Conservation (phyloP, 129 eudicot genomes). For the Artemisia tridentata region DNA sequence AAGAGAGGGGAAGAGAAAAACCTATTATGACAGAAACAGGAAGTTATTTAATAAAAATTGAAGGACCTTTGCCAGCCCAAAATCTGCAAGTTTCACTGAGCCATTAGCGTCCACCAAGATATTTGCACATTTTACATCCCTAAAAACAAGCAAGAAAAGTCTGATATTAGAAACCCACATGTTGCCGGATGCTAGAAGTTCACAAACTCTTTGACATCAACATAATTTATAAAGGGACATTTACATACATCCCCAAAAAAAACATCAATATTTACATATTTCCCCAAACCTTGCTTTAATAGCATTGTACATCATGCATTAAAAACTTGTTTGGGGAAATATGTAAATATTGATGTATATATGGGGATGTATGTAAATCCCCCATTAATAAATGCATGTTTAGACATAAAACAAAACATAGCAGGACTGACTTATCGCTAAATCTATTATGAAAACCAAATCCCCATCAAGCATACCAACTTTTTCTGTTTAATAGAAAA, state of each 20-base stretch:
- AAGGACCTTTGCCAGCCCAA: slow-evolving; percentile 96
- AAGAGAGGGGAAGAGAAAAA: slow-evolving; percentile 1
- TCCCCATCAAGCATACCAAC: not conserved
- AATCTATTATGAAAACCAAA: not conserved
- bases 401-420: not conserved
- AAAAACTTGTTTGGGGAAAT: too few relatives aligned
- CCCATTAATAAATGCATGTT: too few relatives aligned
- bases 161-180: slow-evolving; percentile 17
- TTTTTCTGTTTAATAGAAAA: not conserved
- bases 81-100: slow-evolving; percentile 95
- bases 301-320: too few relatives aligned
- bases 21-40: not conserved
- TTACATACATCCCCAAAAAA: too few relatives aligned
- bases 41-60: not conserved
- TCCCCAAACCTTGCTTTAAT: too few relatives aligned
- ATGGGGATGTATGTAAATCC: too few relatives aligned
- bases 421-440: not conserved
- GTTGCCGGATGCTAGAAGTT: not conserved
- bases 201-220: slow-evolving; percentile 11
- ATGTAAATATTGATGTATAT: too few relatives aligned
- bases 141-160: slow-evolving; percentile 30
- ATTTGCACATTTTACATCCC: slow-evolving; percentile 97
- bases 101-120: slow-evolving; percentile 80
- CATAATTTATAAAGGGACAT: not conserved
- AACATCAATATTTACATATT: too few relatives aligned